Conservation (phyloP, 306 rosid genomes). For the Sicyos edulis region DNA sequence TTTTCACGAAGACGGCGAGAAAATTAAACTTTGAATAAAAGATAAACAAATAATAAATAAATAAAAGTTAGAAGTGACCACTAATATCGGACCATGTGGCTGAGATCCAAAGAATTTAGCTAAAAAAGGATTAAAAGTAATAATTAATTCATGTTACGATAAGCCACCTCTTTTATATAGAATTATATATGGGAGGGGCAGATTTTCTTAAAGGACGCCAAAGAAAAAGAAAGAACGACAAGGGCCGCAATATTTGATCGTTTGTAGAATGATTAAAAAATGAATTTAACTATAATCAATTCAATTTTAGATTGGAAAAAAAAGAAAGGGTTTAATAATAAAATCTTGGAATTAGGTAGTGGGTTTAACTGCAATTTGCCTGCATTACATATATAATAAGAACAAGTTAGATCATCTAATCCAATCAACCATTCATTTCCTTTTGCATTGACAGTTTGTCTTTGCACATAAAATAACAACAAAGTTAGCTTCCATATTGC, state of each 20-base stretch:
- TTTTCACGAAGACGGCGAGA: too few species aligned
- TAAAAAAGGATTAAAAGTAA: background rate
- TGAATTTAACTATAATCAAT: background rate
- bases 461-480: too few species aligned
- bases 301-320: background rate
- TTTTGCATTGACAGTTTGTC: too few species aligned
- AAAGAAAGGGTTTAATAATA: background rate
- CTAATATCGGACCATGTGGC: too few species aligned
- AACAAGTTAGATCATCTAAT: too few species aligned
- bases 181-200: background rate
- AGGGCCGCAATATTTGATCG: slow-evolving; percentile 1
- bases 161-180: background rate
- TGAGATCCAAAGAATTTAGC: too few species aligned
- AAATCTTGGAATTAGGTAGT: background rate
- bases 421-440: too few species aligned
- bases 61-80: too few species aligned
- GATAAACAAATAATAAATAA: too few species aligned
- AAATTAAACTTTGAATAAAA: too few species aligned
- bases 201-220: background rate
- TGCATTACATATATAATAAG: too few species aligned
- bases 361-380: background rate
- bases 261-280: background rate
- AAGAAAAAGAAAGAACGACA: background rate
- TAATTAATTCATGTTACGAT: background rate
- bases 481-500: too few species aligned